These are phyloP conservation scores for peach (Prunus persica) DNA, from an alignment of 306 rosid species.

Conservation along the genomic window DNA sequence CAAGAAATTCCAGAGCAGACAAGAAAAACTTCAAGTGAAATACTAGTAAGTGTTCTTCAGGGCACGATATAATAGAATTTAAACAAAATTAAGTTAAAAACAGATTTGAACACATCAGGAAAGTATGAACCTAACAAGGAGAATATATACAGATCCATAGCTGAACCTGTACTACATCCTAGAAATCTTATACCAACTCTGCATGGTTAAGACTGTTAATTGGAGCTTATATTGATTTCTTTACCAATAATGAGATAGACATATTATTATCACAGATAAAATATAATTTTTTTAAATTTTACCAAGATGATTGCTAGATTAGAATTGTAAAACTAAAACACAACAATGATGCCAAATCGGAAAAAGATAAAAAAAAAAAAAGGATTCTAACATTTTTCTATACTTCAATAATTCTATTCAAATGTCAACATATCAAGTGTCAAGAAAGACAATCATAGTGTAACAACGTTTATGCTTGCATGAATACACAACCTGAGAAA, in stretches of 20 bases:
- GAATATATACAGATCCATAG: background rate
- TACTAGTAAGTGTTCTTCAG: background rate
- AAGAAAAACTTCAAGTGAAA: background rate
- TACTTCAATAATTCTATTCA: background rate
- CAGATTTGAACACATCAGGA: background rate
- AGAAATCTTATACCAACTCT: background rate
- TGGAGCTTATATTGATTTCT: background rate
- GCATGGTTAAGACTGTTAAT: background rate
- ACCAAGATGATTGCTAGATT: no score
- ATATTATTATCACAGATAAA: no score
- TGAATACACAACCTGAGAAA: conserved; percentile 72
- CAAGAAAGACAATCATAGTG: conserved; percentile 10
- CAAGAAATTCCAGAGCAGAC: conserved; percentile 5
- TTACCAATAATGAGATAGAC: no score
- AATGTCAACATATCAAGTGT: background rate
- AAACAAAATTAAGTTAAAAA: background rate
- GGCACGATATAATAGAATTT: background rate
- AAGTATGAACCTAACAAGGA: background rate
- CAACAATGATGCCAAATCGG: no score
- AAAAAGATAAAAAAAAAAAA: no score
- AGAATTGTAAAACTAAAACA: no score
- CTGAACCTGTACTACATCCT: background rate
- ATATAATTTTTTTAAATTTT: no score
- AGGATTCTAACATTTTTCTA: background rate
- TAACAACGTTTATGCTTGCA: conserved; percentile 1